Base-by-base conservation (phyloP, 208 protist species). In the Leishmania braziliensis region DNA sequence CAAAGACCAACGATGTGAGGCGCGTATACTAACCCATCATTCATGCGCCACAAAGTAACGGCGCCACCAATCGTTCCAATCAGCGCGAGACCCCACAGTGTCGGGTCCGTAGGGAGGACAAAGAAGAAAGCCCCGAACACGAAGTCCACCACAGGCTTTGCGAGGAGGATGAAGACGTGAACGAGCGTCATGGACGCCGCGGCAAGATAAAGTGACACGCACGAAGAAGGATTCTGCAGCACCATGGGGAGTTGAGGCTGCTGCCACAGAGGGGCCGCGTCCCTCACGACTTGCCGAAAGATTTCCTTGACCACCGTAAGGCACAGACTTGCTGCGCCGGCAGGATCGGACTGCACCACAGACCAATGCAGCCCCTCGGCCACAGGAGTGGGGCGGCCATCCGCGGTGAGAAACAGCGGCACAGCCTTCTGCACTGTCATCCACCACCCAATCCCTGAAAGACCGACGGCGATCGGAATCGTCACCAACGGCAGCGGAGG, bases 401-500 rank as follows among this genome's bases (percentile, higher is more conserved):
- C 39, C 48, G 75, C 74, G 18, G 60, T 85, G 60, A 90, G 54
- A 79, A 89, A 88, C 62, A 90, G 60, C 8, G 85, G 83, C 54
- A 83, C 48, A 23, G 78, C 43, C 63, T 81, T 85, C 54, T 85
- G 82, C 36, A 70, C 50, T 29, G 88, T 58, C 43, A 86, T 73
- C 85, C 88, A 93, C 84, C 82, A 92, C 46, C 88, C 58, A 29
- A 84, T 84, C 16, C 88, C 86, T 54, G 84, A 84, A 26, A 88
- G 18, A 51, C 91, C 91, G 12, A 94, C 84, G 66, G 90, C 56
- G 46, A 95, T 48, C 74, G 93, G 93, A 53, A 92, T 78, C 12
- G 81, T 91, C 68, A 96, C 50, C 80, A 95, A 83, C 54, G 93
- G 93, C 69, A 95, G 70, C 39, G 93, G 93, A 14, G 92, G 70